Evolutionary conservation across 2,329 filamentous ascomycete genomes (phyloP).

Genomic region (Fusarium brevicatenulatum): DNA sequence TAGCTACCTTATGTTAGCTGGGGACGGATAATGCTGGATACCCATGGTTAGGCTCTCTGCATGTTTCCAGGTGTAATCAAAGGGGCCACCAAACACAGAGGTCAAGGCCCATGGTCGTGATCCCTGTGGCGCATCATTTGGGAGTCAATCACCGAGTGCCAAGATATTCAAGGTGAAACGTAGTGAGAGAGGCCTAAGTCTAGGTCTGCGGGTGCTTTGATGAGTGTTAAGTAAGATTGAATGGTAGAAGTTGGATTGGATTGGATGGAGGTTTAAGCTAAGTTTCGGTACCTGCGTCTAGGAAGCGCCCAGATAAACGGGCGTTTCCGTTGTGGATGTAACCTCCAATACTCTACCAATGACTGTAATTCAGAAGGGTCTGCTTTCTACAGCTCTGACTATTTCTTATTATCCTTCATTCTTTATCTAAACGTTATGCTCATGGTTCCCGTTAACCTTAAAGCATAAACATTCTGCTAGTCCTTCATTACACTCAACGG

Average conservation of each 20-base stretch:
- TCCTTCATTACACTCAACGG: neutral
- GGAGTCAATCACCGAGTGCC: constrained; percentile 15
- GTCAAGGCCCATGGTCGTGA: constrained; percentile 11
- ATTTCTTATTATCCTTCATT: neutral
- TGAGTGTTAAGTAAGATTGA: constrained; percentile 18
- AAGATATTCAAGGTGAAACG: constrained; percentile 36
- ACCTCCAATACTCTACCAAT: neutral
- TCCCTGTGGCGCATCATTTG: constrained; percentile 31
- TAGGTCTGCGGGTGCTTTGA: neutral
- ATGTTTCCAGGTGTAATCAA: constrained; percentile 18
- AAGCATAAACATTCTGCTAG: neutral
- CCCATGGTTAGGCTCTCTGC: constrained; percentile 1
- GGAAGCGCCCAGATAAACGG: constrained; percentile 17
- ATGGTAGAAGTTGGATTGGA: neutral
- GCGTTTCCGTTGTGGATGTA: constrained; percentile 23
- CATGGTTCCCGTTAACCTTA: neutral
- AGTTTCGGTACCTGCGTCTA: constrained; percentile 28
- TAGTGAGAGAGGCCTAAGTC: neutral
- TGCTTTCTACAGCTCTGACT: neutral
- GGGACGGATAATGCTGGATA: neutral
- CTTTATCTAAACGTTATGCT: neutral
- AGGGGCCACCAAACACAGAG: constrained; percentile 15
- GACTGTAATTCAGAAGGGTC: neutral
- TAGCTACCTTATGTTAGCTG: neutral
- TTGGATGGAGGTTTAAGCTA: constrained; percentile 4